Base-by-base conservation (phyloP, 179 eudicot species). In the Amaranthus tricolor region DNA sequence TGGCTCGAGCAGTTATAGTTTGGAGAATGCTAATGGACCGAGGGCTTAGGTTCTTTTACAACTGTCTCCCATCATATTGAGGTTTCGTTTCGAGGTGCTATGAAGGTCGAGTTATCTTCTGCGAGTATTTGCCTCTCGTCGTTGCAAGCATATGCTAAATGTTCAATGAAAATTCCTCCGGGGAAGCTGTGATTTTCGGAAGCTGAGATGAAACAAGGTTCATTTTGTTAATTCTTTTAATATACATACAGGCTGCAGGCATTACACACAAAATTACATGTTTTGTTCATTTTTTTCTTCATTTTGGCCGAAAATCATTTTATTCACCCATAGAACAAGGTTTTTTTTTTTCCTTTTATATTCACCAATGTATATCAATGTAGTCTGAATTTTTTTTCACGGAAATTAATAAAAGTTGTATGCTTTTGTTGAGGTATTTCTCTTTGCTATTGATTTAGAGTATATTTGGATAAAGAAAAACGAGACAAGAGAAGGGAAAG, bases 141-240 rank as follows among this genome's bases (percentile, higher is more conserved):
- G 70, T 49, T 73, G 64, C 17, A 52, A 78, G 57, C 40, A 20
- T 11, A 48, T 61, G 69, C 71, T 69, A 55, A 52, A 45, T 55
- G 43, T 64, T 74, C 43, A 14, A 64, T 10, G 31, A 54, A 44
- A 24, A 48, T 16, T 12, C 65, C 67, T 68, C 43, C 79, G 44
- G 68, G 63, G 20, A 61, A 76, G 73, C 70, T 72, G 58, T 74
- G 24, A 76, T 71, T 76, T 79, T 80, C 72, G 74, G 80, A 72
- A 76, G 77, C 76, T 50, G 76, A 62, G 19, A 31, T 50, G 79
- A 62, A 19, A 31, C 24, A 70, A 62, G 20, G 31, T 74, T 69
- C 67, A 50, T 76, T 57, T 48, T 66, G 21, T 63, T 54, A n/a
- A 5, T 60, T 40, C 13, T 0, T 14, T 40, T 47, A 15, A 19